Evolutionary conservation across 2,329 filamentous ascomycete species (phyloP), one percentile per base, ranked within the genome.

Genomic region (Fusarium avenaceum): DNA sequence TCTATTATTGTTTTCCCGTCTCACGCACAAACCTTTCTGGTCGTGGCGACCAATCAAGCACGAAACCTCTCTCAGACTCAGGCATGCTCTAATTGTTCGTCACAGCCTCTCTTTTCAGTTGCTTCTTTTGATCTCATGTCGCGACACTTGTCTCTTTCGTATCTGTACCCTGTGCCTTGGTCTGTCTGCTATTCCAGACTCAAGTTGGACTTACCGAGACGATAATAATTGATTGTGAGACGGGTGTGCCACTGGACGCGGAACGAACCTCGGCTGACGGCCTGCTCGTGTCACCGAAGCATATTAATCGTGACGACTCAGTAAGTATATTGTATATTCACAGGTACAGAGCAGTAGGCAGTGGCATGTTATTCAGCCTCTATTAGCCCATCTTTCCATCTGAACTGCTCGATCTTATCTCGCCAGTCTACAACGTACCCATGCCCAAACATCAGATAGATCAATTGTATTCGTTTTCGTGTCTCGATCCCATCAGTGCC

Each of bases 291-390:
- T 64, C 51, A 59, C 51, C 43, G 39, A 56, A 62, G 30, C 28
- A 30, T 30, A 13, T 30, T 30, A 30, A 30, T 6, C 10, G 28
- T 30, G 28, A 24, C 24, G 24, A 24, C 24, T 24, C 7, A 10
- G 30, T 13, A 22, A 19, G 43, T 33, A 30, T 39, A 35, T 35
- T 35, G 33, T 51, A 39, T 40, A 28, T 9, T 39, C 22, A 7
- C 24, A 24, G 24, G 24, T 24, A 24, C 24, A 24, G 24, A 24
- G 39, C 42, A 46, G 48, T 22, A 22, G 22, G 22, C 11, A 30
- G 59, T 68, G 64, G 64, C 54, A 65, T 65, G 65, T 65, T 65
- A 32, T 65, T 56, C 33, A 68, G 39, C 39, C 28, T 40, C 39
- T 10, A 35, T 68, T 65, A 53, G 65, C 64, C 64, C 65, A 68